Conservation (phyloP, 345 rosid genomes). For the Populus alba region DNA sequence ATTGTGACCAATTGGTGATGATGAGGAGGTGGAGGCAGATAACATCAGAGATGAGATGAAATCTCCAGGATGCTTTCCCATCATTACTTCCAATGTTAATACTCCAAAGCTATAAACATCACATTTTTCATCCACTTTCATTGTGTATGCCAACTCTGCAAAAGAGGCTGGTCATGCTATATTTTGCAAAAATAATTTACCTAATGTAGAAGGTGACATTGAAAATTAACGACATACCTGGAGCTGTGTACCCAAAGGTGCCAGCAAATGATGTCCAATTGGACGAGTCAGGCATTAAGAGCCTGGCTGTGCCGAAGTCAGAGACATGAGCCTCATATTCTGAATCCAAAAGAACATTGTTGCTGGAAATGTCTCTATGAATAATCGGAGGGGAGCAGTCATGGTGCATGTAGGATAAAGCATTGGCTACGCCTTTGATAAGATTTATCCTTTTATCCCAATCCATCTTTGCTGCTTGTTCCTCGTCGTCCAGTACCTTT, state of each 20-base stretch:
- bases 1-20: background rate
- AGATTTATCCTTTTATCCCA: slow-evolving; percentile 10
- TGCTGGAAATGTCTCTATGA: slow-evolving; percentile 15
- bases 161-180: background rate
- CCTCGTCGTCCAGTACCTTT: background rate
- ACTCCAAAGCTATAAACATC: slow-evolving; percentile 23
- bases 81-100: slow-evolving; percentile 10
- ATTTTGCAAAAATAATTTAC: no score
- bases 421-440: slow-evolving; percentile 6
- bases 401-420: slow-evolving; percentile 17
- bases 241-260: slow-evolving; percentile 20
- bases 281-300: slow-evolving; percentile 3
- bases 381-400: slow-evolving; percentile 9
- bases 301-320: slow-evolving; percentile 18
- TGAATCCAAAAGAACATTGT: slow-evolving; percentile 11
- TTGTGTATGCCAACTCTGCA: slow-evolving; percentile 13
- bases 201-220: no score
- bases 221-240: background rate
- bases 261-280: slow-evolving; percentile 10
- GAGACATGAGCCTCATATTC: slow-evolving; percentile 12
- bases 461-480: background rate
- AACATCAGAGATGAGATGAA: background rate
- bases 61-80: slow-evolving; percentile 26
- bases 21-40: background rate
- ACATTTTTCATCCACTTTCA: slow-evolving; percentile 5